phyloP scores from a whole-genome alignment of 2,329 filamentous ascomycete species.

The Colletotrichum coccodes region DNA sequence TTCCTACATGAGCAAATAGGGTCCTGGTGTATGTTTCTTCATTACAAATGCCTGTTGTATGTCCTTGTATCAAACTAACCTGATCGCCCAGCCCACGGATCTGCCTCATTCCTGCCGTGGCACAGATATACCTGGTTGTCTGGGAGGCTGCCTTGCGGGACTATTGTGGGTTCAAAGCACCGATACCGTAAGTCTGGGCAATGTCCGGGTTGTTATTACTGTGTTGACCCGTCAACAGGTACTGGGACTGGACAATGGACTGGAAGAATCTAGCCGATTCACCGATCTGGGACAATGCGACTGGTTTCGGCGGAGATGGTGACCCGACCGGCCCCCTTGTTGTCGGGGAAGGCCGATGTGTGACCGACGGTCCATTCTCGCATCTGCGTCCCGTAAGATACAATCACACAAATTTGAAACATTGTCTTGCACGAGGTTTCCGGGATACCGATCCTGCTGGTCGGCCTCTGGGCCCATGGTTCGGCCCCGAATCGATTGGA shows the following conservation, averaged over 20 bases:
- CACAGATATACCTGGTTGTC: background rate
- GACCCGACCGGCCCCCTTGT: slow-evolving; percentile 7
- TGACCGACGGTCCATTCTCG: slow-evolving; percentile 30
- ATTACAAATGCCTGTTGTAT: background rate
- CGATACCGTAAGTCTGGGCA: background rate
- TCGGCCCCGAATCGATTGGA: background rate
- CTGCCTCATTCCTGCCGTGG: background rate
- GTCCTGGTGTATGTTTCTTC: background rate
- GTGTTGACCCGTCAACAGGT: background rate
- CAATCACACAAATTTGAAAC: slow-evolving; percentile 18
- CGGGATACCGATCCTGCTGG: background rate
- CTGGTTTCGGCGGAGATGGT: background rate
- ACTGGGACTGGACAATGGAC: slow-evolving; percentile 1
- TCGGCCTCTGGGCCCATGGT: background rate
- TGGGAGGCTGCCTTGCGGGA: background rate
- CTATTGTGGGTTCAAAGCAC: background rate
- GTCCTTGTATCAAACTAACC: background rate
- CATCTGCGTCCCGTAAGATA: slow-evolving; percentile 31
- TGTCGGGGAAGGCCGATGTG: slow-evolving; percentile 29
- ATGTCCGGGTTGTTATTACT: background rate
- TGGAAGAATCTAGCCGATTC: background rate
- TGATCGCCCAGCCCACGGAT: background rate
- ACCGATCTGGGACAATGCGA: background rate
- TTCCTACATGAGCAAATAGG: background rate
- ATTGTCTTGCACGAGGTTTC: slow-evolving; percentile 17